Conservation (phyloP, 1,284 basidiomycete genomes). For the Naganishia albida region DNA sequence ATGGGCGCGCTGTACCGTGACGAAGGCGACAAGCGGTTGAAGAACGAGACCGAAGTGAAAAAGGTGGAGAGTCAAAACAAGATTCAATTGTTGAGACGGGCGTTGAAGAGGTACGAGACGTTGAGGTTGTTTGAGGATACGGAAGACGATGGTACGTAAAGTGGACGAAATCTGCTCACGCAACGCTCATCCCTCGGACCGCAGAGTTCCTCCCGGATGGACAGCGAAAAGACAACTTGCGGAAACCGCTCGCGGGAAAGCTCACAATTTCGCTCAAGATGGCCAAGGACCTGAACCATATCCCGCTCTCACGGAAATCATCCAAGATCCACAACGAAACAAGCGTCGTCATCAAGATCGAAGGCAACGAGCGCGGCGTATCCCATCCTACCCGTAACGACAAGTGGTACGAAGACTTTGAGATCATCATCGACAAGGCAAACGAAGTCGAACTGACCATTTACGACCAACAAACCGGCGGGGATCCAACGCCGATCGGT, state of each 20-base stretch:
- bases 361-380: constrained; percentile 88
- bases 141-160: constrained; percentile 66
- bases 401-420: constrained; percentile 96
- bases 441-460: constrained; percentile 98
- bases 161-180: not conserved
- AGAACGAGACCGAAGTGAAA: constrained; percentile 89
- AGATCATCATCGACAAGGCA: constrained; percentile 94
- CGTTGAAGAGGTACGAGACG: constrained; percentile 94
- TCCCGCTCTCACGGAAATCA: constrained; percentile 72
- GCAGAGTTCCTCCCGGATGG: constrained; percentile 63
- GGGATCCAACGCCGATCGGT: constrained; percentile 85
- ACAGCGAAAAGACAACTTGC: constrained; percentile 84
- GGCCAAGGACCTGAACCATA: constrained; percentile 93
- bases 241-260: constrained; percentile 92
- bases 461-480: constrained; percentile 79
- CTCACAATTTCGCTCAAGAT: constrained; percentile 84
- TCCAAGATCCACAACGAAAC: constrained; percentile 80
- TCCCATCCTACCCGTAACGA: constrained; percentile 92
- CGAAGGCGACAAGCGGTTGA: constrained; percentile 92
- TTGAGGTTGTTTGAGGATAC: constrained; percentile 89
- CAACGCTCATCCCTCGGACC: not conserved
- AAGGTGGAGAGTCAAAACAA: constrained; percentile 93
- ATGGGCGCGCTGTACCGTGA: constrained; percentile 94
- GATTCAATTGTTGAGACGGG: constrained; percentile 86
- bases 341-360: constrained; percentile 90